phyloP scores from a whole-genome alignment of 2,329 filamentous ascomycete genomes.

The Fusarium odoratissimum region DNA sequence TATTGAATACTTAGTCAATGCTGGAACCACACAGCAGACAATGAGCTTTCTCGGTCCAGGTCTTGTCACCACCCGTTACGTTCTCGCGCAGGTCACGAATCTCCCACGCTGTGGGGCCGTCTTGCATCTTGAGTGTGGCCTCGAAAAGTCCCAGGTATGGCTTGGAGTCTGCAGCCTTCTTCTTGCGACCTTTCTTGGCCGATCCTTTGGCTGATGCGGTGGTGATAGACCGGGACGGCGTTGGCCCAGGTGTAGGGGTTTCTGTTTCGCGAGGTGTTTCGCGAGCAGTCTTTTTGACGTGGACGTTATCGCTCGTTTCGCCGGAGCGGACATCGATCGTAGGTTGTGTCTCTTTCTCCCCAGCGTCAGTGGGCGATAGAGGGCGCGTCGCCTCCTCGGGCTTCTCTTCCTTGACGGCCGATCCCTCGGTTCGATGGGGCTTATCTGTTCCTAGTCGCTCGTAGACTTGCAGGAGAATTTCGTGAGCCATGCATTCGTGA shows the following conservation, averaged over 20 bases:
- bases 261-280: constrained; percentile 48
- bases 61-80: constrained; percentile 61
- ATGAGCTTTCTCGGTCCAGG: constrained; percentile 62
- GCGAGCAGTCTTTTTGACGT: constrained; percentile 51
- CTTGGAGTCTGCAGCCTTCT: constrained; percentile 53
- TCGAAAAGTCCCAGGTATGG: constrained; percentile 66
- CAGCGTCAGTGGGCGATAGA: constrained; percentile 63
- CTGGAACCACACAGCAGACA: constrained; percentile 63
- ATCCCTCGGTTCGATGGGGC: constrained; percentile 57
- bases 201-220: constrained; percentile 43
- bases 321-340: constrained; percentile 65
- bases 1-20: constrained; percentile 54
- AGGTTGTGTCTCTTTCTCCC: constrained; percentile 61
- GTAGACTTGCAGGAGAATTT: constrained; percentile 63
- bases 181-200: constrained; percentile 54
- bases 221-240: constrained; percentile 39
- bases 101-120: constrained; percentile 61
- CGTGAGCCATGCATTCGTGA: constrained; percentile 69
- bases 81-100: constrained; percentile 63
- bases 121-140: constrained; percentile 60
- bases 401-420: constrained; percentile 55
- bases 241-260: constrained; percentile 48
- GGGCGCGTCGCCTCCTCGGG: constrained; percentile 53
- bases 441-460: constrained; percentile 62
- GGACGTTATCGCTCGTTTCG: constrained; percentile 54